Evolutionary conservation across 306 rosid species (phyloP), one percentile per base, ranked within the genome.

Genomic region (Betula pendula): DNA sequence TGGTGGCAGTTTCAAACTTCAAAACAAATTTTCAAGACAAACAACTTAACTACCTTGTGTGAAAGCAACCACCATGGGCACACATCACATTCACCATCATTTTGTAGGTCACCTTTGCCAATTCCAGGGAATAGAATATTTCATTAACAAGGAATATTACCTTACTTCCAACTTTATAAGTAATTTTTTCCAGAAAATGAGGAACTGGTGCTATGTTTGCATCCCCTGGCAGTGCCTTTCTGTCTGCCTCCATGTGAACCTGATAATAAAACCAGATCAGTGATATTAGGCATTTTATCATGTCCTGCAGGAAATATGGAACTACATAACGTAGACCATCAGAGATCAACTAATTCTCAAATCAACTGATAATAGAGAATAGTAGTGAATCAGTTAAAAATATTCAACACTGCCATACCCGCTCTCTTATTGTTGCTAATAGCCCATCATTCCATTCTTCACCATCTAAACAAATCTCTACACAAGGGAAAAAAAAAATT

Each of bases 211-310:
- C 81, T 59, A 81, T 76, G 83, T 82, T 87, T 78, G 87, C 55
- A 22, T 90, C 97, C 71, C 84, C 91, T 16, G 91, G 71, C 88
- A 84, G 83, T 20, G 90, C 91, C 86, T 92, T 90, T 84, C 94
- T 88, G 69, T 92, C 97, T 68, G 87, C 89, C 77, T 95, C 99
- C 93, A 95, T 95, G 85, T 95, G 97, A 80, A 95, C 99, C 99
- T 95, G 85, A 82, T 53, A 49, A 65, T 50, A 55, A 81, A 73
- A 77, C 74, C 42, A 52, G n/a, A 66, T 13, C 53, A 75, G 75
- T 68, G 13, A 71, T 63, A 72, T 84, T 67, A 84, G 73, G 66
- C 82, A 75, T 62, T 72, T 74, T 22, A 68, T 73, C 71, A 77
- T 62, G 52, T 71, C 51, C 51, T 47, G 71, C 77, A 10, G 40